Base-by-base conservation (phyloP, 345 rosid species). In the Rhodamnia rubescens region DNA sequence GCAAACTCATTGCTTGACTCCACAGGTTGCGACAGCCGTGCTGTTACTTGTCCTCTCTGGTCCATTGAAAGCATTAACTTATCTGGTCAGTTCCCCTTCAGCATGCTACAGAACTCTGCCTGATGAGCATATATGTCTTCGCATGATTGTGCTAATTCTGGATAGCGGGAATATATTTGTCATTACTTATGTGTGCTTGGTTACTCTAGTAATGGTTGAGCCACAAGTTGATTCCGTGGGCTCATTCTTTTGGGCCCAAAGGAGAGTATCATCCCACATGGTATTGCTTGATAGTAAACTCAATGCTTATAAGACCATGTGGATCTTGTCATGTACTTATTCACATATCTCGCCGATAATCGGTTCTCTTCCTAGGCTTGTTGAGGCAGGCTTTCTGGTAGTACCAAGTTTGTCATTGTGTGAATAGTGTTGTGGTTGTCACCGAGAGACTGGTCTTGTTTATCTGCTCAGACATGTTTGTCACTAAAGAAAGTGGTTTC, bases 1-100 rank as follows among this genome's bases (percentile, higher is more conserved):
- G 78, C 78, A 69, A 69, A 32, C 44, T 8, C 47, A 2, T 32
- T 32, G 44, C 16, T 32, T 69, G 8, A 44, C 32, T 50, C 52
- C 56, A 85, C 90, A 95, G 99, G 98, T 97, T 82, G 98, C 99
- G 11, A 95, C 99, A 5, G 94, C 96, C 44, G 90, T 94, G 93
- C 90, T 97, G 21, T 89, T 97, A 88, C 92, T 97, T 87, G 97
- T 97, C 51, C 88, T 97, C 89, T 95, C 97, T 54, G 99, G 99
- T 89, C 98, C 98, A 0, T 93, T 95, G 80, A 97, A 97, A 88
- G 97, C 99, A 32, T 88, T 97, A 85, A 92, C 93, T 75, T 95
- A 92, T 91, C 86, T 95, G 95, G 99, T 97, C 89, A 94, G 98
- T 52, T 81, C 81, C 51, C 50, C 83, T 86, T 26, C 32, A 27